A percentile compares a stretch with the other conserved stretches of the same genome.
phyloP scores from a whole-genome alignment of 2,329 filamentous ascomycete genomes.

The Penicillium sp. region DNA sequence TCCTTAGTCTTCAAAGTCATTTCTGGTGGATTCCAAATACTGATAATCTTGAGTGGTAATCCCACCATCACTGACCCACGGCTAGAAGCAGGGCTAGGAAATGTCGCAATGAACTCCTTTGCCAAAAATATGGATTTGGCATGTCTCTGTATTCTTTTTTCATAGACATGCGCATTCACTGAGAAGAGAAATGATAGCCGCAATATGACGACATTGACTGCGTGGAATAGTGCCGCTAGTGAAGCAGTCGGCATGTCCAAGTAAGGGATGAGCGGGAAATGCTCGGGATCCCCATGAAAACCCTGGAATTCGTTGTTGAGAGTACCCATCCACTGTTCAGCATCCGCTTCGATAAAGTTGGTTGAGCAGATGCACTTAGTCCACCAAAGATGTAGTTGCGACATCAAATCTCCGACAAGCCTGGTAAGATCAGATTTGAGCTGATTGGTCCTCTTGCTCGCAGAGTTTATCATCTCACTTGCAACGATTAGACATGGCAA shows the following conservation, averaged over 20 bases:
- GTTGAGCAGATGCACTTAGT: conserved; percentile 2
- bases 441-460: background rate
- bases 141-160: conserved; percentile 13
- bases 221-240: conserved; percentile 10
- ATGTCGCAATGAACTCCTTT: conserved; percentile 6
- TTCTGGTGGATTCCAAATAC: conserved; percentile 6
- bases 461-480: background rate
- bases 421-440: background rate
- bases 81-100: conserved; percentile 7
- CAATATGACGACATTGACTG: conserved; percentile 9
- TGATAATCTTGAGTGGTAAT: conserved; percentile 9
- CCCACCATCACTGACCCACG: conserved; percentile 14
- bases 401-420: background rate
- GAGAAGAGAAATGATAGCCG: conserved; percentile 4
- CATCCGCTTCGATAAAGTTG: background rate
- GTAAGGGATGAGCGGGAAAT: conserved; percentile 10
- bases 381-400: conserved; percentile 11
- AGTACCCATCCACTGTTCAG: background rate
- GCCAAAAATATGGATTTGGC: conserved; percentile 9
- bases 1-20: background rate
- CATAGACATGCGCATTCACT: conserved; percentile 5
- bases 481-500: conserved; percentile 9
- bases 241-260: conserved; percentile 17
- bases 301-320: background rate
- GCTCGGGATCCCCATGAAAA: background rate